A percentile compares a stretch with the other conserved stretches of the same genome.
Conservation (phyloP, 352 stramenopile species). For the Pythium monospermum region DNA sequence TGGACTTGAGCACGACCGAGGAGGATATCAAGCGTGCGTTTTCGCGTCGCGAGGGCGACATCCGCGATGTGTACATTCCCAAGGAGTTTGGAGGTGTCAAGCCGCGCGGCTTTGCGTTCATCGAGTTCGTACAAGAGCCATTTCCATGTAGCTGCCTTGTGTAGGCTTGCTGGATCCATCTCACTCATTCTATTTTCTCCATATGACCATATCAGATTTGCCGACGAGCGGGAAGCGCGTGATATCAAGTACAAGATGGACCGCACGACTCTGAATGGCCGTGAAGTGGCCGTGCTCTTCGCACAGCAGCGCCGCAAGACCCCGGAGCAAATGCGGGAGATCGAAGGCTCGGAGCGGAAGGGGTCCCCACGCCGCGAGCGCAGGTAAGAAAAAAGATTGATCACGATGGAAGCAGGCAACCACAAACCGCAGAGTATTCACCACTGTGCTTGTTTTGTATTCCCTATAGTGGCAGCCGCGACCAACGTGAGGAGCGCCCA, state of each 20-base stretch:
- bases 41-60: slow-evolving; percentile 29
- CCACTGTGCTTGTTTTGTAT: too few relatives aligned
- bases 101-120: slow-evolving; percentile 75
- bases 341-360: too few relatives aligned
- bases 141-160: not conserved
- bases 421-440: too few relatives aligned
- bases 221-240: slow-evolving; percentile 49
- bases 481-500: too few relatives aligned
- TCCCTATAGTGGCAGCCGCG: too few relatives aligned
- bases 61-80: slow-evolving; percentile 37
- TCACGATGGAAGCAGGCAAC: too few relatives aligned
- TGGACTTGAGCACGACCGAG: slow-evolving; percentile 22
- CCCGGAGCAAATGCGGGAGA: slow-evolving; percentile 61
- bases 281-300: slow-evolving; percentile 77
- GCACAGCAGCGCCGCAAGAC: slow-evolving; percentile 76
- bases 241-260: slow-evolving; percentile 77
- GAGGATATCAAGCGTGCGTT: slow-evolving; percentile 30
- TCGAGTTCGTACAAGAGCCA: slow-evolving; percentile 55
- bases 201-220: too few relatives aligned
- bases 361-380: too few relatives aligned
- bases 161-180: slow-evolving; percentile 1
- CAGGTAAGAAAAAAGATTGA: too few relatives aligned
- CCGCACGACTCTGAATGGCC: slow-evolving; percentile 50
- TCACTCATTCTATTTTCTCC: too few relatives aligned
- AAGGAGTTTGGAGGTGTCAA: slow-evolving; percentile 34